Evolutionary conservation across 2,329 filamentous ascomycete species (phyloP), one percentile per base, ranked within the genome.

Genomic region (Fusarium sp.): DNA sequence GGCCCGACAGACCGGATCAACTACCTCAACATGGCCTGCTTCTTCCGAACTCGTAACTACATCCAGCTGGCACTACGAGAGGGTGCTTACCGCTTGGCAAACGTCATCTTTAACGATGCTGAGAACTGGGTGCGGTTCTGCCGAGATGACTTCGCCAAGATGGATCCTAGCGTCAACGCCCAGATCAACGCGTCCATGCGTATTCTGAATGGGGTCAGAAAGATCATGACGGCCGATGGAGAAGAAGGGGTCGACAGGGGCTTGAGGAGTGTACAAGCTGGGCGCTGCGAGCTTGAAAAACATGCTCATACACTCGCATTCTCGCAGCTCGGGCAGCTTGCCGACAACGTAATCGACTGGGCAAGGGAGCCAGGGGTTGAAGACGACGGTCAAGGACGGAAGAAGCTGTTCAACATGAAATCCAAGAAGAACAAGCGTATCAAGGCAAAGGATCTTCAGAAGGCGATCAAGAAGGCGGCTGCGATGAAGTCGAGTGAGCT

Each of bases 41-140:
- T 65, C 48, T 15, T 64, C 33, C 41, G 61, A 8, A 65, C 56
- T 9, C 52, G 56, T 25, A 65, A 53, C 33, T 62, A 62, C 35
- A 29, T 64, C 6, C 41, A 55, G 21, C 32, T 65, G 1, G 57
- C 61, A 23, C 32, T 65, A 2, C 49, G 45, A 11, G 35, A 47
- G 38, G 42, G 43, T 0, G 15, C 43, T 17, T 25, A 46, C 17
- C 35, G 31, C 21, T 19, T 63, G 21, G 35, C 45, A 8, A 51
- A 43, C 7, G 11, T 48, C 33, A 35, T 65, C 9, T 21, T 65
- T 13, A 14, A 21, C 8, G 61, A 65, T 11, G 49, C 49, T 13
- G 3, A 32, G n/a, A 36, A n/a, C 10, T 64, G 61, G 61, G 19
- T 39, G 6, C 4, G n/a, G 14, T 57, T 43, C 21, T 62, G 56